phyloP scores from a whole-genome alignment of 1,139 yeast species.

The Yamadazyma mexicana region DNA sequence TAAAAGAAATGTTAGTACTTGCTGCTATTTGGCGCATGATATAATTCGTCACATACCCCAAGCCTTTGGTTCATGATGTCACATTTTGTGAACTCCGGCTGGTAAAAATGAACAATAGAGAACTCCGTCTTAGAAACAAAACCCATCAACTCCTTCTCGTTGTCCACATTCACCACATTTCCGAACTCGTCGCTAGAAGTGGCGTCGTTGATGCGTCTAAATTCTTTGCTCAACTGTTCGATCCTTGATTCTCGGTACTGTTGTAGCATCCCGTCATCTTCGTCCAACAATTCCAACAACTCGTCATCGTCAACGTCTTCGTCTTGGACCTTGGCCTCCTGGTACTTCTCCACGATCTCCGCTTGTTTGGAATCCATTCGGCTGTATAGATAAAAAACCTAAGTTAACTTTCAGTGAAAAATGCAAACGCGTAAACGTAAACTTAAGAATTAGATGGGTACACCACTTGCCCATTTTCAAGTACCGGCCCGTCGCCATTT shows the following conservation, averaged over 20 bases:
- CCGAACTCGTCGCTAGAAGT: slow-evolving; percentile 20
- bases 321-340: slow-evolving; percentile 30
- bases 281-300: slow-evolving; percentile 38
- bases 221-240: slow-evolving; percentile 46
- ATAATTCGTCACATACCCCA: slow-evolving; percentile 9
- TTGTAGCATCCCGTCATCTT: slow-evolving; percentile 28
- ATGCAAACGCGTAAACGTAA: slow-evolving; percentile 2
- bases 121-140: slow-evolving; percentile 41
- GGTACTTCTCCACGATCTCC: slow-evolving; percentile 40
- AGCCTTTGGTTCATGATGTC: slow-evolving; percentile 54
- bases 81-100: slow-evolving; percentile 62
- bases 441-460: background rate
- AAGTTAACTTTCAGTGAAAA: too few relatives aligned
- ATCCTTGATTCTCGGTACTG: slow-evolving; percentile 51
- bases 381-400: background rate
- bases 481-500: background rate
- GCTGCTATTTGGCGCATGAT: background rate
- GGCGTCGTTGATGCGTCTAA: slow-evolving; percentile 38
- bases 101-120: slow-evolving; percentile 66
- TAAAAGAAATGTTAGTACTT: slow-evolving; percentile 7
- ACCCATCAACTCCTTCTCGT: slow-evolving; percentile 60
- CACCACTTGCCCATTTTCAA: background rate
- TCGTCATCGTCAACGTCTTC: slow-evolving; percentile 33
- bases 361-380: slow-evolving; percentile 31
- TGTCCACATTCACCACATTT: slow-evolving; percentile 36